Evolutionary conservation across 345 rosid species (phyloP).

Genomic region (Viola odorata): DNA sequence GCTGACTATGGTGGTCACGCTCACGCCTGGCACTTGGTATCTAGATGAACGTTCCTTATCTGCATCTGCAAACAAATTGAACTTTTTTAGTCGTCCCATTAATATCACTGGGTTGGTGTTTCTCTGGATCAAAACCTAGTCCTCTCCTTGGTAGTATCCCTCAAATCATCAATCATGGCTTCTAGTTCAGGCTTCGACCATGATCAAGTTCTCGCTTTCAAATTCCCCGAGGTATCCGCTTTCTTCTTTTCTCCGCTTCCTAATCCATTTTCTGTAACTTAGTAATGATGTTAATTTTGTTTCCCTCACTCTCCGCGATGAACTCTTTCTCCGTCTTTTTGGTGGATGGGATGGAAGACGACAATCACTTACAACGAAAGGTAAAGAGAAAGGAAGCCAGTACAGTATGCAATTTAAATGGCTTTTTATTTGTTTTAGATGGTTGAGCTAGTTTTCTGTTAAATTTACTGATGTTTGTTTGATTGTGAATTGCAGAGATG

Average conservation of each 20-base stretch:
- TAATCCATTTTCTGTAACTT: background rate
- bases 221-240: constrained; percentile 54
- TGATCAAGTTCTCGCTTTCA: constrained; percentile 51
- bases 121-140: no score
- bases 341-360: constrained; percentile 24
- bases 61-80: no score
- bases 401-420: no score
- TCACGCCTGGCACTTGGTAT: no score
- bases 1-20: no score
- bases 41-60: no score
- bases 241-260: background rate
- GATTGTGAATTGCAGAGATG: constrained; percentile 43
- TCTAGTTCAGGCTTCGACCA: constrained; percentile 36
- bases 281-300: background rate
- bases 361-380: constrained; percentile 52
- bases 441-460: background rate
- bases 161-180: constrained; percentile 24
- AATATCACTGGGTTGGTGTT: no score
- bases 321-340: background rate
- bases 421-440: background rate
- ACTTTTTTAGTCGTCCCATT: no score
- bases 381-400: constrained; percentile 16
- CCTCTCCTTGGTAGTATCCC: no score
- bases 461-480: background rate
- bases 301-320: background rate